These are phyloP conservation scores for Anisodus acutangulus DNA, from an alignment of 257 asterid genomes.

Conservation along the genomic window DNA sequence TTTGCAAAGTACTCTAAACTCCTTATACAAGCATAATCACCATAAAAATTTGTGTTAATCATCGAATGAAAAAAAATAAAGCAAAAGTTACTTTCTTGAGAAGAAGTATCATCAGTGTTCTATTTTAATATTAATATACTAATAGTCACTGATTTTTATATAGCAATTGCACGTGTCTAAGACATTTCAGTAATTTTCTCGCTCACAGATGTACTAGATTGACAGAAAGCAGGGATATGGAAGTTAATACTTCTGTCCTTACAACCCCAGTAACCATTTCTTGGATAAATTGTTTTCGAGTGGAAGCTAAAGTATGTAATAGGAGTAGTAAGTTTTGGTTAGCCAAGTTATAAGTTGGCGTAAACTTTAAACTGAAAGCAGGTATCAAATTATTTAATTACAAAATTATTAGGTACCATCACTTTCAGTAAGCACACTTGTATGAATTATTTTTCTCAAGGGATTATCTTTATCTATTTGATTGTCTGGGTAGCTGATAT, in stretches of 20 bases:
- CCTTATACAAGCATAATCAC: conserved; percentile 9
- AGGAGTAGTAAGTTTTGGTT: background rate
- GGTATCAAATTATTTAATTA: background rate
- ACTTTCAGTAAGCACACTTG: conserved; percentile 2
- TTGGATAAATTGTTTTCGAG: background rate
- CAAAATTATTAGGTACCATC: background rate
- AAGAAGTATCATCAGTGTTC: background rate
- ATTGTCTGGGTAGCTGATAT: background rate
- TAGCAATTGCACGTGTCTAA: background rate
- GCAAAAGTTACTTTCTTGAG: background rate
- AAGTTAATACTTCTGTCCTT: background rate
- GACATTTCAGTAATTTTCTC: background rate
- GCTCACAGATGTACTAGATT: background rate
- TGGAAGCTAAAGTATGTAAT: background rate
- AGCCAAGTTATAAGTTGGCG: background rate
- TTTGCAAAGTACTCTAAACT: background rate
- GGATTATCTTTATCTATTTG: background rate
- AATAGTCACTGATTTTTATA: background rate
- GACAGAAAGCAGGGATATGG: background rate
- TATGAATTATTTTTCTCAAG: conserved; percentile 18
- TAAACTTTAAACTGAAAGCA: background rate
- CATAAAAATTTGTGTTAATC: background rate
- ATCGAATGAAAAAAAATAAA: background rate
- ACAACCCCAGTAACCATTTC: background rate
- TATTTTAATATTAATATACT: background rate